Percentiles rank a stretch among this genome's conserved stretches.
Evolutionary conservation across 805 yeast species (phyloP).

Genomic region (Myxozyma geophila): DNA sequence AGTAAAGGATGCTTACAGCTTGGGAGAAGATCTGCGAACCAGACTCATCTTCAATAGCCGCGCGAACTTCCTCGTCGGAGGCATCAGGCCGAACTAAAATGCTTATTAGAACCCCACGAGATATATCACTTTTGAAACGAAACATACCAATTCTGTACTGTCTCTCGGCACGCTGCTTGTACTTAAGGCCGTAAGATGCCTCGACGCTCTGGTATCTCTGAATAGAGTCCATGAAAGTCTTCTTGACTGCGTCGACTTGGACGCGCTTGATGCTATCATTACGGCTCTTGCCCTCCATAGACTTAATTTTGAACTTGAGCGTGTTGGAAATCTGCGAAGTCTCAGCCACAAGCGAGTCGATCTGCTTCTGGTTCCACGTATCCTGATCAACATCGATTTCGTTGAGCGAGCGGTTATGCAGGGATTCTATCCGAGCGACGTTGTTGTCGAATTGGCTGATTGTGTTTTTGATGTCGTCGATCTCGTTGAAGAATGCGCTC

Average conservation of each 20-base stretch:
- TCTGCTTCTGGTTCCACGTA: constrained; percentile 68
- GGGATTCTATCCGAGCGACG: constrained; percentile 68
- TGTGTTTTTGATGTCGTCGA: constrained; percentile 68
- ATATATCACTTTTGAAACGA: constrained; percentile 70
- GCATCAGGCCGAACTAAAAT: constrained; percentile 46
- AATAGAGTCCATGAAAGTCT: constrained; percentile 80
- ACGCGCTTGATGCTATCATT: constrained; percentile 77
- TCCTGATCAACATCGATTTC: constrained; percentile 71
- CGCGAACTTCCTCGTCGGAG: constrained; percentile 28
- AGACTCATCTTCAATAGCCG: constrained; percentile 61
- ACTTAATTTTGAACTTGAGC: constrained; percentile 76
- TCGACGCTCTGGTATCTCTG: constrained; percentile 87
- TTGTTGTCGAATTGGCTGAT: constrained; percentile 72
- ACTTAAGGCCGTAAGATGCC: constrained; percentile 81
- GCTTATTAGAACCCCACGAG: constrained; percentile 57
- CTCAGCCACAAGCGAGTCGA: constrained; percentile 77
- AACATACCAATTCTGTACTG: constrained; percentile 83
- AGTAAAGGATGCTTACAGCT: constrained; percentile 50
- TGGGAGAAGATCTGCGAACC: constrained; percentile 93
- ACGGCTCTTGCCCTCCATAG: constrained; percentile 59
- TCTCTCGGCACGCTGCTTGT: constrained; percentile 85
- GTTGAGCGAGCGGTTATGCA: constrained; percentile 71
- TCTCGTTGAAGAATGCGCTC: constrained; percentile 62
- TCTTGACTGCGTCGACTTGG: constrained; percentile 88
- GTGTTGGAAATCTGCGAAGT: constrained; percentile 76